These are phyloP conservation scores for Moelleriella libera DNA, from an alignment of 2,329 filamentous ascomycete species.

Conservation along the genomic window DNA sequence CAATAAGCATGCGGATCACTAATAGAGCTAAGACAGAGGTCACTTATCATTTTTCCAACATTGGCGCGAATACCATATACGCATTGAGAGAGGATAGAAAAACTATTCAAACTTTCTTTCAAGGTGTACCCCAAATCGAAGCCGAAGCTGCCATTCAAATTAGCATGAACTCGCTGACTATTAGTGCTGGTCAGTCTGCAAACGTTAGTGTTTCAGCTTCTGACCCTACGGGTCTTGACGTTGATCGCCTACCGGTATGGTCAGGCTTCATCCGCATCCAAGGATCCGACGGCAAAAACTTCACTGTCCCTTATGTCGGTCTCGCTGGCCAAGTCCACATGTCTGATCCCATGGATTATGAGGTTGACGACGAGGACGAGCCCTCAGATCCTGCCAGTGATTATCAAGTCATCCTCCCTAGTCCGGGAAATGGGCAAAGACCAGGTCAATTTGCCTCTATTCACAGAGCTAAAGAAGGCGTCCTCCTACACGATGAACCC, in stretches of 20 bases:
- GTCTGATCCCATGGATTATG: neutral
- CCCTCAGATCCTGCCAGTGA: neutral
- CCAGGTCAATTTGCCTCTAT: no score
- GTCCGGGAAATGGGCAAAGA: no score
- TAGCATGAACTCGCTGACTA: conserved; percentile 1
- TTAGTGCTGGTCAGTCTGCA: conserved; percentile 1
- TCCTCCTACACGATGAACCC: no score
- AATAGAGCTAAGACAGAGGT: neutral
- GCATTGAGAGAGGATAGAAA: neutral
- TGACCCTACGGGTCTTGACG: neutral
- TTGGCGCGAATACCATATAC: neutral
- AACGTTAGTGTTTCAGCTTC: conserved; percentile 1
- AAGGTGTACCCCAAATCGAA: neutral
- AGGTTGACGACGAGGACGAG: neutral
- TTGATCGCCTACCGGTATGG: conserved; percentile 3
- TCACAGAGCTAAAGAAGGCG: no score
- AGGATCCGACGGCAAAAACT: conserved; percentile 2
- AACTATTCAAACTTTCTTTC: neutral
- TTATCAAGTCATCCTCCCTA: neutral
- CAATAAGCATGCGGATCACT: neutral
- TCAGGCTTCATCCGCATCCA: conserved; percentile 4
- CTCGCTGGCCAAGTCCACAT: conserved; percentile 1
- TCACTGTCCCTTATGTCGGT: conserved; percentile 5
- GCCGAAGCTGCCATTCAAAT: conserved; percentile 3
- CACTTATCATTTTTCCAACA: neutral